Conservation (phyloP, 2,329 filamentous ascomycete genomes). For the Neurospora sp. region DNA sequence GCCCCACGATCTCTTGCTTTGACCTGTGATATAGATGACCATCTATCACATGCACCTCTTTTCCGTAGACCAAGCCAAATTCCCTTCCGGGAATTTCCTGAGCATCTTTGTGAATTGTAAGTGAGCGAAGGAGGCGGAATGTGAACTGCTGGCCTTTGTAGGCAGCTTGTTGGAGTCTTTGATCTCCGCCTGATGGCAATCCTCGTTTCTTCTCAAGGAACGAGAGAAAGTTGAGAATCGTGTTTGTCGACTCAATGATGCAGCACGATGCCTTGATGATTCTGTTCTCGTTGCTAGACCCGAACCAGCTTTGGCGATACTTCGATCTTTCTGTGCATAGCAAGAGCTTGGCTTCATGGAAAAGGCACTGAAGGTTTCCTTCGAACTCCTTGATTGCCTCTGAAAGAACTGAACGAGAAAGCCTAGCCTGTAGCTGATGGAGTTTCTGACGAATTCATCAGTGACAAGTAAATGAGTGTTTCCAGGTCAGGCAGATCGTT, state of each 20-base stretch:
- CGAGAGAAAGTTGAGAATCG: conserved; percentile 8
- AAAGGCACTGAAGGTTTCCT: conserved; percentile 4
- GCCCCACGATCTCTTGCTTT: neutral
- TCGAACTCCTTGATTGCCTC: conserved; percentile 9
- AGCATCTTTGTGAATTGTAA: conserved; percentile 5
- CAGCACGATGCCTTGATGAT: conserved; percentile 4
- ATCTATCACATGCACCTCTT: conserved; percentile 5
- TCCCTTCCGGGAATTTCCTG: conserved; percentile 10
- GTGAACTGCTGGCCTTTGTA: conserved; percentile 7
- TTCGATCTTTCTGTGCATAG: conserved; percentile 1
- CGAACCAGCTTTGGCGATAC: conserved; percentile 2
- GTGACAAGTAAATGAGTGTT: neutral
- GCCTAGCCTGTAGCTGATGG: conserved; percentile 3
- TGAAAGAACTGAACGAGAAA: conserved; percentile 5
- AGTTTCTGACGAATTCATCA: neutral
- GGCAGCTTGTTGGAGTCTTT: conserved; percentile 7
- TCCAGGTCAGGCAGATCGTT: neutral
- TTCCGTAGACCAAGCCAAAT: conserved; percentile 4
- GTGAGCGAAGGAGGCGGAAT: conserved; percentile 3
- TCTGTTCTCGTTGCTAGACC: neutral
- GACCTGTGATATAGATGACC: conserved; percentile 5
- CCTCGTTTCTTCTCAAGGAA: conserved; percentile 6
- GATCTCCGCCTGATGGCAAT: conserved; percentile 7
- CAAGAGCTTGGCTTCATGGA: conserved; percentile 5
- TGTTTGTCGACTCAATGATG: conserved; percentile 7